Evolutionary conservation across 1,284 basidiomycete genomes (phyloP), one percentile per base, ranked within the genome.

Genomic region (Microbotryum scabiosae): DNA sequence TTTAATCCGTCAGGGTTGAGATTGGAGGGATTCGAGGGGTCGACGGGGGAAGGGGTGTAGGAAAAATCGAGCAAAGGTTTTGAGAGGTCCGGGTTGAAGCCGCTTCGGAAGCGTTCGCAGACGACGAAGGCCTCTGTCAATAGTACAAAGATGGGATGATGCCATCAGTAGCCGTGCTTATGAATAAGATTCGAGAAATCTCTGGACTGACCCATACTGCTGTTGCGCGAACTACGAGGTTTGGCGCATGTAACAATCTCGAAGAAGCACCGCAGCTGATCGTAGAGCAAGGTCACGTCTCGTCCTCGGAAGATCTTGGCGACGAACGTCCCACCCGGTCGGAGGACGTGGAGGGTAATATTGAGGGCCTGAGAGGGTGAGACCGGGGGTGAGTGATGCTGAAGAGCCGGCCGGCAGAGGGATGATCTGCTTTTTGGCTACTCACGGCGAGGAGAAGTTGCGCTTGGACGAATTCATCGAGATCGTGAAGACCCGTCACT

Each of bases 101-200:
- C 69, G 32, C 70, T 68, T 43, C 75, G 72, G 69, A 79, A 81
- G 57, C 78, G 78, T 12, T 77, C 73, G 67, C 79, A 80, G 21
- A 81, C 77, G 28, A 82, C 73, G 70, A 82, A 82, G 2, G 80
- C 79, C 74, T 82, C 81, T 76, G 73, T n/a, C n/a, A n/a, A n/a
- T n/a, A n/a, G n/a, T n/a, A n/a, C n/a, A n/a, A n/a, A n/a, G n/a
- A n/a, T n/a, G n/a, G n/a, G n/a, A n/a, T n/a, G n/a, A n/a, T n/a
- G n/a, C n/a, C n/a, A n/a, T n/a, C n/a, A n/a, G n/a, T n/a, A n/a
- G n/a, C n/a, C n/a, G n/a, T n/a, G n/a, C n/a, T n/a, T n/a, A n/a
- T n/a, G n/a, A n/a, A n/a, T n/a, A n/a, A n/a, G n/a, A n/a, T n/a
- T n/a, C n/a, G n/a, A n/a, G n/a, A n/a, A n/a, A 32, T 32, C 5